Percentiles rank a stretch among this genome's conserved stretches.
Evolutionary conservation across 768 basidiomycete genomes (phyloP).

Genomic region (Cytidiella melzeri): DNA sequence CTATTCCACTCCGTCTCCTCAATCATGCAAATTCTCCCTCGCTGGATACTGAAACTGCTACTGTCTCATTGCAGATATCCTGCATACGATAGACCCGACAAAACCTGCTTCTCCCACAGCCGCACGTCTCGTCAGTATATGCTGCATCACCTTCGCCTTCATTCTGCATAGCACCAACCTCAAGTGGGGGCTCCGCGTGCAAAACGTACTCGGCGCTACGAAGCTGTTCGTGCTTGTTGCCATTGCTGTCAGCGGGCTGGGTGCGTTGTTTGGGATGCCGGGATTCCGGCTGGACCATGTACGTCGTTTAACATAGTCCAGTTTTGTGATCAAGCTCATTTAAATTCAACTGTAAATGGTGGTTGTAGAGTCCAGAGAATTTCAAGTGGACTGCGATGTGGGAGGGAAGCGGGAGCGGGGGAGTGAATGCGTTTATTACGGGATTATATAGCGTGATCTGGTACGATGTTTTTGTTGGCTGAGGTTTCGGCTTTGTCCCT

Average conservation of each 20-base stretch:
- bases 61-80: constrained; percentile 39
- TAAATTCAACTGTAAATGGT: neutral
- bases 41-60: neutral
- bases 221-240: constrained; percentile 51
- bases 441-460: constrained; percentile 70
- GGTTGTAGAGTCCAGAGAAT: constrained; percentile 39
- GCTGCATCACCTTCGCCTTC: constrained; percentile 51
- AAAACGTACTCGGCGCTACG: constrained; percentile 56
- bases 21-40: too few species aligned
- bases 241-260: constrained; percentile 48
- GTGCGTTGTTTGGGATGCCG: constrained; percentile 41
- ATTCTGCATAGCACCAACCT: constrained; percentile 49
- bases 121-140: constrained; percentile 47
- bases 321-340: too few species aligned
- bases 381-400: constrained; percentile 56
- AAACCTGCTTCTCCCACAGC: constrained; percentile 41
- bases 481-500: neutral
- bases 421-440: constrained; percentile 53
- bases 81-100: constrained; percentile 43
- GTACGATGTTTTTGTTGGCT: constrained; percentile 27
- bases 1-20: neutral
- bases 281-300: constrained; percentile 45
- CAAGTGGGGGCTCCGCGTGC: constrained; percentile 52
- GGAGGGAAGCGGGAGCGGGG: constrained; percentile 48
- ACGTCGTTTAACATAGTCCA: constrained; percentile 31